These are phyloP conservation scores for Kodamaea sp. DNA, from an alignment of 1,139 yeast genomes.

Conservation along the genomic window DNA sequence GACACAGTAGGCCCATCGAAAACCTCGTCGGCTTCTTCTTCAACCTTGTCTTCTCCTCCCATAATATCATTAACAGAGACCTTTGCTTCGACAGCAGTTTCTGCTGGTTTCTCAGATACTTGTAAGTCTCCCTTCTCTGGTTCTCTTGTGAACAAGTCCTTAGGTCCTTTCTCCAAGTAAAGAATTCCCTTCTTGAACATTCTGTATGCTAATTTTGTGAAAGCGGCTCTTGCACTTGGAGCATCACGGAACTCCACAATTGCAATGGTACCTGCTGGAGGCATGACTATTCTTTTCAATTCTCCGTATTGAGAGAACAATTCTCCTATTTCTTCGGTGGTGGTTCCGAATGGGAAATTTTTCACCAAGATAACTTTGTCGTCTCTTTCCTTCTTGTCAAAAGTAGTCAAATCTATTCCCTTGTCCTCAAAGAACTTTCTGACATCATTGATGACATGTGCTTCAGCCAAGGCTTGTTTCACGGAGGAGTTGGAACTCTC, in stretches of 20 bases:
- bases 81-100: constrained; percentile 43
- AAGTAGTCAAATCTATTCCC: constrained; percentile 81
- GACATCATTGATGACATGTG: constrained; percentile 90
- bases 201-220: constrained; percentile 81
- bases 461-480: constrained; percentile 97
- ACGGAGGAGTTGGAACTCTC: constrained; percentile 87
- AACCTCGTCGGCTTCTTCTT: constrained; percentile 43
- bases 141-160: constrained; percentile 68
- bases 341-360: constrained; percentile 87
- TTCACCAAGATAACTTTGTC: constrained; percentile 82
- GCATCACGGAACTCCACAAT: constrained; percentile 87
- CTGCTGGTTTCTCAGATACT: constrained; percentile 13
- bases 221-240: constrained; percentile 87
- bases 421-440: constrained; percentile 80
- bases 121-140: constrained; percentile 42
- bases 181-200: constrained; percentile 83
- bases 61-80: constrained; percentile 43
- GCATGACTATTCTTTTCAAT: constrained; percentile 80
- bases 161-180: constrained; percentile 93
- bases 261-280: constrained; percentile 96
- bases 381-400: constrained; percentile 72
- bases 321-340: constrained; percentile 76
- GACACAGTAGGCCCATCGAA: constrained; percentile 77
- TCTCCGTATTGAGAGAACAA: constrained; percentile 80
- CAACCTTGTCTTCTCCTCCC: constrained; percentile 33